Evolutionary conservation across 768 basidiomycete genomes (phyloP).

Genomic region (Boletus pseudo-olivaceus): DNA sequence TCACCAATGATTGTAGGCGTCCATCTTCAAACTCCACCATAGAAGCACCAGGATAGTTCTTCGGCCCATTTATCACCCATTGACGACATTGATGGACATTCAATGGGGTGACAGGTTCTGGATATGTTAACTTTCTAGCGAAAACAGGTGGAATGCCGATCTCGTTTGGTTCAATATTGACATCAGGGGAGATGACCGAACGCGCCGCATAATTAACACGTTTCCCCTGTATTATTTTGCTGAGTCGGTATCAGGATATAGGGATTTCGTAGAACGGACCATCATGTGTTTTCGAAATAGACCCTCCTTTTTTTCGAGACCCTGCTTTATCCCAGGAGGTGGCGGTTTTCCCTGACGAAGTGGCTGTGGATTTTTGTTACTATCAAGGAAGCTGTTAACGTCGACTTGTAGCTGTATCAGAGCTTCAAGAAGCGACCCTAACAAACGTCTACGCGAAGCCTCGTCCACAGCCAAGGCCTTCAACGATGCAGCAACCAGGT

Average conservation of each 20-base stretch:
- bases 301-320: conserved; percentile 98
- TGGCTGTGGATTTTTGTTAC: conserved; percentile 88
- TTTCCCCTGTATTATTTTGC: conserved; percentile 66
- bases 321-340: conserved; percentile 92
- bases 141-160: conserved; percentile 98
- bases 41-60: conserved; percentile 86
- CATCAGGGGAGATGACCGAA: conserved; percentile 99
- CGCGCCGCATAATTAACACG: conserved; percentile 99
- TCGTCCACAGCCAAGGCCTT: conserved; percentile 57
- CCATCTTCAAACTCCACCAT: conserved; percentile 97
- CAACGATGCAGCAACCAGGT: conserved; percentile 55
- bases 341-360: conserved; percentile 85
- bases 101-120: conserved; percentile 90
- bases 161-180: conserved; percentile 98
- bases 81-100: conserved; percentile 89
- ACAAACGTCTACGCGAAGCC: conserved; percentile 47
- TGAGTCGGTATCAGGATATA: not conserved
- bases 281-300: conserved; percentile 99
- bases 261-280: conserved; percentile 46
- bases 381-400: conserved; percentile 97
- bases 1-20: conserved; percentile 75
- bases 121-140: conserved; percentile 93
- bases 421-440: conserved; percentile 70
- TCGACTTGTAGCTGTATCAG: conserved; percentile 89
- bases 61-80: conserved; percentile 87